A percentile compares a stretch with the other conserved stretches of the same genome.
phyloP scores from a whole-genome alignment of 352 stramenopile species.

The Plasmopara viticola region DNA sequence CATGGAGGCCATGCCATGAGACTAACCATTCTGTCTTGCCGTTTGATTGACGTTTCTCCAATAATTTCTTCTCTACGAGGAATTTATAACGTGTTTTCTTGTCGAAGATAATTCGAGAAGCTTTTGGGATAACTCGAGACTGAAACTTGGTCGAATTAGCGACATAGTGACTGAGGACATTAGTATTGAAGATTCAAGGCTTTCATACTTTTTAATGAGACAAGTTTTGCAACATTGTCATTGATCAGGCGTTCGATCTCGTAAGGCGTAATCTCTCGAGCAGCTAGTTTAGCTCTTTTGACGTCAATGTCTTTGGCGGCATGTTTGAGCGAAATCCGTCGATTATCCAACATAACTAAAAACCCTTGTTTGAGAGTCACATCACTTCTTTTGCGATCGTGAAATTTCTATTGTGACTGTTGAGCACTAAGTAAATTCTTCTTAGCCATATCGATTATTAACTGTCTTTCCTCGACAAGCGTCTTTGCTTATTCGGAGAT shows the following conservation, averaged over 20 bases:
- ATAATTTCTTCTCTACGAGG: neutral
- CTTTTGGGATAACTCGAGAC: neutral
- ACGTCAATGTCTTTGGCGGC: slow-evolving; percentile 4
- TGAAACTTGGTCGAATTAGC: neutral
- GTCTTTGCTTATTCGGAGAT: slow-evolving; percentile 11
- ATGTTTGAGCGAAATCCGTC: slow-evolving; percentile 4
- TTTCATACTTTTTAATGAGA: neutral
- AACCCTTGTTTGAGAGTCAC: neutral
- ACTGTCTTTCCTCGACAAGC: neutral
- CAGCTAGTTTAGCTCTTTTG: slow-evolving; percentile 7
- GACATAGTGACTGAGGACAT: neutral
- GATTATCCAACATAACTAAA: slow-evolving; percentile 10
- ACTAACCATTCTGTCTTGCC: neutral
- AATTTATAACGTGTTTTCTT: neutral
- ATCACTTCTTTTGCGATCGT: slow-evolving; percentile 2
- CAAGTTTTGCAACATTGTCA: neutral
- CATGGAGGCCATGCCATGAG: neutral
- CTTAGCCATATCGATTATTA: slow-evolving; percentile 8
- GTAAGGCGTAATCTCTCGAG: slow-evolving; percentile 9
- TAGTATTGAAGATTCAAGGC: neutral
- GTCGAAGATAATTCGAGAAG: neutral
- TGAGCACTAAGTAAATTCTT: slow-evolving; percentile 2
- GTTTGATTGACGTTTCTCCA: neutral
- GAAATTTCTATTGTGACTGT: slow-evolving; percentile 9
- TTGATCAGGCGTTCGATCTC: slow-evolving; percentile 4